Base-by-base conservation (phyloP, 2,329 filamentous ascomycete genomes). In the Colletotrichum musicola region DNA sequence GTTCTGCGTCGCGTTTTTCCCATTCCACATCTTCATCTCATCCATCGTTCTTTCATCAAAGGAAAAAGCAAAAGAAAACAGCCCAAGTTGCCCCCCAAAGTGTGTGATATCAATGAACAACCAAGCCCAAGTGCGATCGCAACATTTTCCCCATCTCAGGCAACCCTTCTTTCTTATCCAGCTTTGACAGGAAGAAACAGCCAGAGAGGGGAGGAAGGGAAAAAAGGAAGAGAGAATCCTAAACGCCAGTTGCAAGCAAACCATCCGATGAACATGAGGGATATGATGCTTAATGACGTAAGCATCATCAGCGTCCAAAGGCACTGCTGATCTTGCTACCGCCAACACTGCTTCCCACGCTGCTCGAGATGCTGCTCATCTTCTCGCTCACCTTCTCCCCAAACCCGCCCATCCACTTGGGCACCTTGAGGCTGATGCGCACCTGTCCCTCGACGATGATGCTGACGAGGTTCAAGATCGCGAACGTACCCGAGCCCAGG, bases 391-490 rank as follows among this genome's bases (percentile, higher is more conserved):
- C 74, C 66, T 79, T 80, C 5, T 81, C 81, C 14, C 85, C 82
- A 59, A 82, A 74, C 76, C 83, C 85, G 69, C 80, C 77, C 71
- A 83, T 75, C 80, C 84, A 87, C 74, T 83, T 82, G 10, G 86
- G 86, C 47, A 84, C 78, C 80, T 87, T 88, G 51, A 90, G 78
- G 61, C 81, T 87, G 73, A 89, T 80, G 53, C 86, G 81, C 18
- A 97, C 88, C 73, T 93, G 90, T 0, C 94, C 95, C 80, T 99
- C 95, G 44, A 96, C 93, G 44, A 97, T 84, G 76, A 90, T 91
- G 77, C 97, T 95, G 63, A 99, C 82, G 40, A 91, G 83, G 76
- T 97, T 95, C 75, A 98, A 90, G 68, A 98, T 79, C 2, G 93
- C 90, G 81, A 97, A 99, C 0, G 93, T 88, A 0, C 90, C 90